phyloP scores from a whole-genome alignment of 805 yeast genomes.

The Starmerella cellae region DNA sequence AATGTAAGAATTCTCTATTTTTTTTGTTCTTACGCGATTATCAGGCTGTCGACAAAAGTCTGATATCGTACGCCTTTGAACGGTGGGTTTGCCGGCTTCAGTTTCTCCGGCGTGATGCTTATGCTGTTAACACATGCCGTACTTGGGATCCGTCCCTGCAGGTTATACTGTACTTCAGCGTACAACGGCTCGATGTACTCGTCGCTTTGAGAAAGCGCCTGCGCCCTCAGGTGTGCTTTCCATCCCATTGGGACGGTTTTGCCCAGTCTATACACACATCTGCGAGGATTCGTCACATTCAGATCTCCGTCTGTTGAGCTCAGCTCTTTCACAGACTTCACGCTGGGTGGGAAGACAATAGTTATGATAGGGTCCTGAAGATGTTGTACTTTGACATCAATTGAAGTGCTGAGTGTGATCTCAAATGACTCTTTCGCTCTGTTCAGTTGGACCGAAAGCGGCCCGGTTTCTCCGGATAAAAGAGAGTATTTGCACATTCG shows the following conservation, averaged over 20 bases:
- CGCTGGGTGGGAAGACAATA: constrained; percentile 27
- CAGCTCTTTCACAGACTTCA: constrained; percentile 35
- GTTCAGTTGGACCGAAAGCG: constrained; percentile 42
- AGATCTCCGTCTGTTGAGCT: constrained; percentile 68
- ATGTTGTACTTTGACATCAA: constrained; percentile 34
- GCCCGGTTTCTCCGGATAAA: constrained; percentile 37
- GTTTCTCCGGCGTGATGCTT: constrained; percentile 34
- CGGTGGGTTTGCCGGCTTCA: constrained; percentile 51
- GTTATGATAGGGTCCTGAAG: constrained; percentile 38
- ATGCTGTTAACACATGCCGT: constrained; percentile 11
- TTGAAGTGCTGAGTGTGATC: constrained; percentile 37
- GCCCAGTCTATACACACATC: constrained; percentile 39
- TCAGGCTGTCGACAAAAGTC: constrained; percentile 43
- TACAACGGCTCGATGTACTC: constrained; percentile 18
- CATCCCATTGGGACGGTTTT: constrained; percentile 46
- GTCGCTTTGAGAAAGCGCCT: constrained; percentile 19
- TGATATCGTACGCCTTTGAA: constrained; percentile 84
- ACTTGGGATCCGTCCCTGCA: constrained; percentile 63
- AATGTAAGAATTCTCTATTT: neutral
- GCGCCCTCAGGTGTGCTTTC: constrained; percentile 55
- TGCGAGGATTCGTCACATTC: constrained; percentile 40
- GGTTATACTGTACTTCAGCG: constrained; percentile 27
- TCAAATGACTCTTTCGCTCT: constrained; percentile 45
- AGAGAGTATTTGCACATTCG: constrained; percentile 50
- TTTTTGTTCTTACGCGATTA: constrained; percentile 29